phyloP scores from a whole-genome alignment of 1,284 basidiomycete species.

The Tilletia horrida region DNA sequence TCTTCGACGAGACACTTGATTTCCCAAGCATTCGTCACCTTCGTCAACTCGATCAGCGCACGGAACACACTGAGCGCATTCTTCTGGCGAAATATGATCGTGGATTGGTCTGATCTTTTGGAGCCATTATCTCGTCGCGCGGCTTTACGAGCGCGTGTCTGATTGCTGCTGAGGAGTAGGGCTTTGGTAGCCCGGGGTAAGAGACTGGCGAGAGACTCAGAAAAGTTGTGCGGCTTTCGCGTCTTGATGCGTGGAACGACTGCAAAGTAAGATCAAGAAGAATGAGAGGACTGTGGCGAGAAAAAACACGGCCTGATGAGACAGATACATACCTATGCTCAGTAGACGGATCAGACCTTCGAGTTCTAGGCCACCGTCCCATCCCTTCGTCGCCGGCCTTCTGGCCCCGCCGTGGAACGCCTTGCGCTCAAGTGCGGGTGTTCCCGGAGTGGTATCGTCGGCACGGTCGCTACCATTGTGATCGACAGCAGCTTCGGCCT shows the following conservation, averaged over 20 bases:
- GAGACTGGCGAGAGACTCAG: constrained; percentile 31
- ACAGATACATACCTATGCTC: constrained; percentile 14
- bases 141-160: not conserved
- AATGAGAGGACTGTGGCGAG: constrained; percentile 20
- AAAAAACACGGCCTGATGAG: constrained; percentile 24
- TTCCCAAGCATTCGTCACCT: constrained; percentile 17
- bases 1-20: constrained; percentile 13
- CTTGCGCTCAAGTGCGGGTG: constrained; percentile 21
- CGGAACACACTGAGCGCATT: constrained; percentile 28
- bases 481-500: constrained; percentile 20
- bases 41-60: constrained; percentile 10
- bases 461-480: constrained; percentile 13
- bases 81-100: constrained; percentile 22
- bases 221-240: constrained; percentile 38
- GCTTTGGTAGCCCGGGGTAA: constrained; percentile 23
- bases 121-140: constrained; percentile 6
- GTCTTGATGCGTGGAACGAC: constrained; percentile 43
- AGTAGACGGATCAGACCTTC: constrained; percentile 14
- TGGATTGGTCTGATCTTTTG: constrained; percentile 5
- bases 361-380: constrained; percentile 1
- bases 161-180: not conserved
- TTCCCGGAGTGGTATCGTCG: not conserved
- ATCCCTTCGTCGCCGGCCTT: constrained; percentile 4
- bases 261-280: constrained; percentile 7
- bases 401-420: constrained; percentile 1